These are phyloP conservation scores for Aspergillus aculeatus DNA, from an alignment of 2,329 filamentous ascomycete genomes.

Conservation along the genomic window DNA sequence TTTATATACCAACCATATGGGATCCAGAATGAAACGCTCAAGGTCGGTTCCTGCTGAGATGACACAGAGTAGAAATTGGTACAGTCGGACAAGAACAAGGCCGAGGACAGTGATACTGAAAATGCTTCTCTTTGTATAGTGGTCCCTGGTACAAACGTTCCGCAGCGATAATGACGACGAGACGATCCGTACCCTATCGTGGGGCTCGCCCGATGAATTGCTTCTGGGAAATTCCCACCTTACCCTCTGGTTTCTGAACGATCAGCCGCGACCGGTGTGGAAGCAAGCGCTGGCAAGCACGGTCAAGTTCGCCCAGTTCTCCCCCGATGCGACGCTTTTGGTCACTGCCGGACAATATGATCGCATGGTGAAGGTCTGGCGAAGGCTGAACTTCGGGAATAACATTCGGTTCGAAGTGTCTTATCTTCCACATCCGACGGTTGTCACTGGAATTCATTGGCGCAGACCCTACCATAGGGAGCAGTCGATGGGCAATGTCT, in stretches of 20 bases:
- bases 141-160: constrained; percentile 57
- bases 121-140: constrained; percentile 41
- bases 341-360: constrained; percentile 78
- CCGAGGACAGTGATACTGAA: constrained; percentile 7
- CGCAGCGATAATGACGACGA: constrained; percentile 46
- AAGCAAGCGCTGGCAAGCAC: constrained; percentile 69
- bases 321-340: constrained; percentile 82
- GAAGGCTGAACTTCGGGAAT: constrained; percentile 76
- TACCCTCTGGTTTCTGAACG: constrained; percentile 64
- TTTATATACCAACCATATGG: constrained; percentile 77
- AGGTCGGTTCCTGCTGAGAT: constrained; percentile 53
- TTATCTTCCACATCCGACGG: constrained; percentile 79
- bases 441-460: constrained; percentile 86
- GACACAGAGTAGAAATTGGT: not conserved
- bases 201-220: constrained; percentile 83
- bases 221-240: constrained; percentile 71
- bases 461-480: constrained; percentile 73
- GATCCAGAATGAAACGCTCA: constrained; percentile 67
- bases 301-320: constrained; percentile 72
- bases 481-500: constrained; percentile 77
- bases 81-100: constrained; percentile 3
- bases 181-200: constrained; percentile 66
- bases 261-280: constrained; percentile 61
- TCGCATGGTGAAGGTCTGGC: constrained; percentile 87
- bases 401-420: constrained; percentile 86